Conservation (phyloP, 805 yeast genomes). For the Pichia cabralensis region DNA sequence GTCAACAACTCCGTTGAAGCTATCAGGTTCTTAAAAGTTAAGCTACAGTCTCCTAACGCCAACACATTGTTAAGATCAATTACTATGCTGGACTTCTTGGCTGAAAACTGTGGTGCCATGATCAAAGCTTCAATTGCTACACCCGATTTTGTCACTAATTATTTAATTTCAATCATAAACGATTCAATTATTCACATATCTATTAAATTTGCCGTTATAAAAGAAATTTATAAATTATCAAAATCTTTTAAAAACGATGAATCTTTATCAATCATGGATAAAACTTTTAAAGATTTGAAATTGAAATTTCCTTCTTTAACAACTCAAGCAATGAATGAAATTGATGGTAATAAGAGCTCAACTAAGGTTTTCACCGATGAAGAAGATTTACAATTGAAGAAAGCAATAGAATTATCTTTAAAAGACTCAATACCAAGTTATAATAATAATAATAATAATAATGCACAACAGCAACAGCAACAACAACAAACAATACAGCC, state of each 20-base stretch:
- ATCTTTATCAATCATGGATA: conserved; percentile 59
- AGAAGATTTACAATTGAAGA: conserved; percentile 75
- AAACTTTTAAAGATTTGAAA: conserved; percentile 43
- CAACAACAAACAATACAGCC: conserved; percentile 59
- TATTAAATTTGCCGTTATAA: conserved; percentile 56
- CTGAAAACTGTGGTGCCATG: conserved; percentile 70
- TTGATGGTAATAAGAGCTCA: conserved; percentile 15
- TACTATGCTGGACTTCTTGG: conserved; percentile 46
- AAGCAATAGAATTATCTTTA: conserved; percentile 66
- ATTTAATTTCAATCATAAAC: conserved; percentile 37
- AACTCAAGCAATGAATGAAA: conserved; percentile 21
- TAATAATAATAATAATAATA: conserved; percentile 83
- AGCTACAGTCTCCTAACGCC: conserved; percentile 46
- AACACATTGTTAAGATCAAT: conserved; percentile 55
- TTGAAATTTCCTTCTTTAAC: conserved; percentile 28
- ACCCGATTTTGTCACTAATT: conserved; percentile 36
- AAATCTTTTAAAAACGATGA: conserved; percentile 64
- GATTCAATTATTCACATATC: conserved; percentile 51
- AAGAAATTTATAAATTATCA: conserved; percentile 58
- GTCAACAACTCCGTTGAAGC: conserved; percentile 42
- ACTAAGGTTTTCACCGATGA: conserved; percentile 4
- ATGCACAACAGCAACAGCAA: conserved; percentile 59
- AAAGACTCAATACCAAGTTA: conserved; percentile 39
- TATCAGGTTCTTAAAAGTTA: conserved; percentile 34
- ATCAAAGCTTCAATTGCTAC: conserved; percentile 55